Evolutionary conservation across 441 rosid genomes (phyloP).

Genomic region (Hura crepitans): DNA sequence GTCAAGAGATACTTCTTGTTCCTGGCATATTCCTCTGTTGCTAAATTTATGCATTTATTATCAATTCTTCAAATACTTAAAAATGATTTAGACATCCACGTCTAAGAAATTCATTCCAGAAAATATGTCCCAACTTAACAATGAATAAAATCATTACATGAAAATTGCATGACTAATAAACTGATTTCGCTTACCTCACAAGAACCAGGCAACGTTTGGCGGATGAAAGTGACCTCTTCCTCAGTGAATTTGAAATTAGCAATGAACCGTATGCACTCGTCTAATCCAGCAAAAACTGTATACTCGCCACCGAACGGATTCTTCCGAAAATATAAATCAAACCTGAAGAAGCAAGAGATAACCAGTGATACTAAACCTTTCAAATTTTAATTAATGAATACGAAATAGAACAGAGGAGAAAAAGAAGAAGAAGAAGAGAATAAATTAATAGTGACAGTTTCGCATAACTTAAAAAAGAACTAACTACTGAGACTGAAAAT

Average conservation of each 20-base stretch:
- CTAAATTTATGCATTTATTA: neutral
- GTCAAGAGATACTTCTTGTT: neutral
- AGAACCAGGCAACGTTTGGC: conserved; percentile 51
- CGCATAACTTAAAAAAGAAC: neutral
- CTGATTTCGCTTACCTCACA: conserved; percentile 57
- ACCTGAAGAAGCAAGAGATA: conserved; percentile 37
- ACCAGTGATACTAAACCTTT: neutral
- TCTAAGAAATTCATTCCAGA: neutral
- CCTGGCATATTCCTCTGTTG: neutral
- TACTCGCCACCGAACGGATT: conserved; percentile 86
- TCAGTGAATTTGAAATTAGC: conserved; percentile 74
- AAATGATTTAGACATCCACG: neutral
- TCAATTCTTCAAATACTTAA: neutral
- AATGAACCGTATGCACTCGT: conserved; percentile 76
- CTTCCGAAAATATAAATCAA: conserved; percentile 82
- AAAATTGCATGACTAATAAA: neutral
- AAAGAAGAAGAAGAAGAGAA: neutral
- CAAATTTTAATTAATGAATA: neutral
- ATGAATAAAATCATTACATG: neutral
- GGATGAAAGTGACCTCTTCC: conserved; percentile 64
- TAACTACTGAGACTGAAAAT: neutral
- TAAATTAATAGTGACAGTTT: neutral
- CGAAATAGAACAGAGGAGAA: neutral
- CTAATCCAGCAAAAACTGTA: conserved; percentile 85
- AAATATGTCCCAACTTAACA: neutral